These are phyloP conservation scores for Phtheirospermum japonicum DNA, from an alignment of 257 asterid genomes.

Conservation along the genomic window DNA sequence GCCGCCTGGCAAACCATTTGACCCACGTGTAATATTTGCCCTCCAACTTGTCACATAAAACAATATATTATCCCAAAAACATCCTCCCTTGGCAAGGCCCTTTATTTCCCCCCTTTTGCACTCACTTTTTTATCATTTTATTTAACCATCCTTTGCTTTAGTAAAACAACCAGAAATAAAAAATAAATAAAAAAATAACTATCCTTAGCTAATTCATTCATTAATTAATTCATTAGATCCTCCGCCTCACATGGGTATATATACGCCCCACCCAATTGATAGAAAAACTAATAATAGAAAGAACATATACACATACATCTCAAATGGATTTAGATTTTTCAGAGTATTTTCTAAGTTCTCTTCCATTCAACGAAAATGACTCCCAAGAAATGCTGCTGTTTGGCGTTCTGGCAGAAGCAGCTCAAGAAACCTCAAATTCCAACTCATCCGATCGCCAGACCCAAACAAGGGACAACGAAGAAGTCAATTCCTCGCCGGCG, in stretches of 20 bases:
- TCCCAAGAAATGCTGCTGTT: constrained; percentile 42
- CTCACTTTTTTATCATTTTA: not conserved
- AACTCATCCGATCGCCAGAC: constrained; percentile 27
- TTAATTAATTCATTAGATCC: not conserved
- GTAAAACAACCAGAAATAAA: too few species aligned
- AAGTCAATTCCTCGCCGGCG: constrained; percentile 39
- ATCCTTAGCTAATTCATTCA: not conserved
- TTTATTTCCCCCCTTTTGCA: constrained; percentile 15
- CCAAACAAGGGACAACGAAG: constrained; percentile 39
- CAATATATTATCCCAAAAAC: constrained; percentile 22
- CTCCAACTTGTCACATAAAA: constrained; percentile 1
- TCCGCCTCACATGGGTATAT: constrained; percentile 13
- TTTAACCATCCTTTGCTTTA: not conserved
- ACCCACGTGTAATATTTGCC: constrained; percentile 52
- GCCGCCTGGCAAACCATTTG: constrained; percentile 45
- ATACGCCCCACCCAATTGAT: too few species aligned
- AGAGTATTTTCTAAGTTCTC: constrained; percentile 2
- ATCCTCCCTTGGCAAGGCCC: constrained; percentile 27
- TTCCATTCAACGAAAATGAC: constrained; percentile 48
- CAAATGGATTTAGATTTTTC: constrained; percentile 22
- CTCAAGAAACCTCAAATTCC: constrained; percentile 39
- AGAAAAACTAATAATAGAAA: too few species aligned
- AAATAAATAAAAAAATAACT: not conserved
- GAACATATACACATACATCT: constrained; percentile 28
- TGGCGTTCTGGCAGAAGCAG: constrained; percentile 32